Base-by-base conservation (phyloP, 257 asterid genomes). In the Fraxinus anomala region DNA sequence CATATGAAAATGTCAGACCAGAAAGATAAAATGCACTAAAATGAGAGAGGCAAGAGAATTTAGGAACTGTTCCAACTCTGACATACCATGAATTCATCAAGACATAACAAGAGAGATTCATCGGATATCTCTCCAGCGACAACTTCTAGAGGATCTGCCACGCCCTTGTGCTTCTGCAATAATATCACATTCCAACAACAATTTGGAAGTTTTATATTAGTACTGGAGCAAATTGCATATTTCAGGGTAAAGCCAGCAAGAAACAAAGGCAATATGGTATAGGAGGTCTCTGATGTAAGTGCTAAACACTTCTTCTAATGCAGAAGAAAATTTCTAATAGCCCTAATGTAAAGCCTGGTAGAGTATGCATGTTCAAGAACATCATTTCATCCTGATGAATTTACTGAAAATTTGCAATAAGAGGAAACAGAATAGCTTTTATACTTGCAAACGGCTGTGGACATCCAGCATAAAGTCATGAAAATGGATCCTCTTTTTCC, bases 11-110 rank as follows among this genome's bases (percentile, higher is more conserved):
- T 24, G 5, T 34, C 13, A 23, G 34, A 76, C 65, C 19, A 54
- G 36, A 77, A 23, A 1, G 23, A 69, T 70, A 44, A 73, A 56
- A 54, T 68, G 71, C 47, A 80, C 31, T 19, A 24, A 40, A 39
- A 26, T 61, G 33, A 24, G n/a, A 24, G n/a, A 78, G 74, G 65
- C 68, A 77, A 61, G n/a, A 72, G 69, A 44, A 71, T 7, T 47
- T 34, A 34, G 79, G 76, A 26, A 59, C 7, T 30, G 40, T 37
- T 65, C 59, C 68, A 59, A 39, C n/a, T 73, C 51, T 36, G 65
- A 81, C 75, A 28, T 88, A 93, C 98, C 97, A 95, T 93, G 83
- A 95, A 95, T 81, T 95, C 99, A 72, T 95, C 99, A 36, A 95
- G 96, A 81, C 99, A 95, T 75, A 95, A 82, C 84, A 95, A 86